Conservation (phyloP, 352 stramenopile genomes). For the Saprolegnia diclina region DNA sequence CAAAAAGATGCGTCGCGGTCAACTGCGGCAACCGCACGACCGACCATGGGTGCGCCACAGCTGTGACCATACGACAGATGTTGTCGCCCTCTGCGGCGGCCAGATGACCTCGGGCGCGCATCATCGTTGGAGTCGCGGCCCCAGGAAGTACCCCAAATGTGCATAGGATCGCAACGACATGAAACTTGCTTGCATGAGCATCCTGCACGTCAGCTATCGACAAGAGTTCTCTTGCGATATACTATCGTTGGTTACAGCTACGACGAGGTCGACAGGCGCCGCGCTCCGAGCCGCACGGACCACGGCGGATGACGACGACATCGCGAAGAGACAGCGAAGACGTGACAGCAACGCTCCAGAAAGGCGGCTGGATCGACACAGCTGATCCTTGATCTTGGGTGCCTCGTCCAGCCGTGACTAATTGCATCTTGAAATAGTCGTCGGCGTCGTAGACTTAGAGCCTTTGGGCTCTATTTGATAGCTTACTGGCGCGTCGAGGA, state of each 20-base stretch:
- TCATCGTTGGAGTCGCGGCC: too few species aligned
- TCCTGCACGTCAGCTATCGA: too few species aligned
- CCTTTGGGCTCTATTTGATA: too few species aligned
- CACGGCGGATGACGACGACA: not conserved
- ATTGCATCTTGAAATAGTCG: not conserved
- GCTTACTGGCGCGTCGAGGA: too few species aligned
- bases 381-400: slow-evolving; percentile 12
- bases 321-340: slow-evolving; percentile 1
- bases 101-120: too few species aligned
- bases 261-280: not conserved
- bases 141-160: too few species aligned
- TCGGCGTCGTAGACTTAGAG: too few species aligned
- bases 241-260: too few species aligned
- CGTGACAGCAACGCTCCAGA: not conserved
- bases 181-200: too few species aligned
- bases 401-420: slow-evolving; percentile 11
- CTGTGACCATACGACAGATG: not conserved
- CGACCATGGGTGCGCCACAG: not conserved
- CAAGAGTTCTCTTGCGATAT: too few species aligned
- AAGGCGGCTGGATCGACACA: not conserved
- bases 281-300: not conserved
- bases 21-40: not conserved
- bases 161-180: too few species aligned
- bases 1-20: not conserved
- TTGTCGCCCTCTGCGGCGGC: not conserved